A percentile compares a stretch with the other conserved stretches of the same genome.
Conservation (phyloP, 2,329 filamentous ascomycete genomes). For the Berkeleyomyces rouxiae region DNA sequence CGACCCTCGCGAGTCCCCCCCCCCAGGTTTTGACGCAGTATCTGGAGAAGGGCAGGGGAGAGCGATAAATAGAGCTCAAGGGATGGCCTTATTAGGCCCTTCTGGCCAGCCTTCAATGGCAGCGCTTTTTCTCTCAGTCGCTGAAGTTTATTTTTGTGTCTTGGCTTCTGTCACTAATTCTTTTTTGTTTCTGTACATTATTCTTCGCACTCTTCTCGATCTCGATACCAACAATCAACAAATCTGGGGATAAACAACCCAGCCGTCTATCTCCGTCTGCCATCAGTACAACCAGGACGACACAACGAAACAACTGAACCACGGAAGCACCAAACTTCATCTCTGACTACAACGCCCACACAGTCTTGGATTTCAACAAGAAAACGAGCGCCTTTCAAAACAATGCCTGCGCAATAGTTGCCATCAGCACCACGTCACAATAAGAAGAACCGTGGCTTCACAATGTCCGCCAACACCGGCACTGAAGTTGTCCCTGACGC, state of each 20-base stretch:
- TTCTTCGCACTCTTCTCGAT: not conserved
- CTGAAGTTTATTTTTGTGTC: not conserved
- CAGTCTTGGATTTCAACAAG: not conserved
- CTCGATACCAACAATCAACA: not conserved
- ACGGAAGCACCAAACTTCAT: not conserved
- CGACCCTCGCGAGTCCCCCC: not conserved
- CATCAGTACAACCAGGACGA: not conserved
- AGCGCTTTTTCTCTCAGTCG: not conserved
- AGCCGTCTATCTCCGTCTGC: not conserved
- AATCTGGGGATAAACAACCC: not conserved
- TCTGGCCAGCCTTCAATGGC: not conserved
- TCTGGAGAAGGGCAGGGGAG: not conserved
- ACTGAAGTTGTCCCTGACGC: not conserved
- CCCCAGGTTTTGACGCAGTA: not conserved
- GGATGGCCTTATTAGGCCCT: not conserved
- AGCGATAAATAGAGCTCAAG: not conserved
- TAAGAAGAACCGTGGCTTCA: not conserved
- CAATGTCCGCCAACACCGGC: not conserved
- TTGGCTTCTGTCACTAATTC: not conserved
- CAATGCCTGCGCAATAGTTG: not conserved
- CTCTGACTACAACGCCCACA: not conserved
- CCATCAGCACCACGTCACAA: not conserved
- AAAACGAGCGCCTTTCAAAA: not conserved
- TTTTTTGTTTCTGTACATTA: not conserved
- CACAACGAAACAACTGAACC: not conserved